phyloP scores from a whole-genome alignment of 768 basidiomycete genomes.

The Nidula microcarpa region DNA sequence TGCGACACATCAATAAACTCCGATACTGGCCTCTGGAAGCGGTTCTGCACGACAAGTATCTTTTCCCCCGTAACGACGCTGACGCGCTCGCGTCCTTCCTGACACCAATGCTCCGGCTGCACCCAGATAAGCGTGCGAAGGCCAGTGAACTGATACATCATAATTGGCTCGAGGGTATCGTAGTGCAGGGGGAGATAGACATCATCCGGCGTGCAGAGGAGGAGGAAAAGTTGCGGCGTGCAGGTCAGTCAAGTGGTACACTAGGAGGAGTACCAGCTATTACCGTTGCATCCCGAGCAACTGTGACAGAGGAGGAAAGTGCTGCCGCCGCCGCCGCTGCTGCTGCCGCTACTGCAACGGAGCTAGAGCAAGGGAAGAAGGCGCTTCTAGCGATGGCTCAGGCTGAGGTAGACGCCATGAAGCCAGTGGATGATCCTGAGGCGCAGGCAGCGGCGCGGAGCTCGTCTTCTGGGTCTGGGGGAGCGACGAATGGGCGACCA shows the following conservation, averaged over 20 bases:
- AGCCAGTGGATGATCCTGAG: conserved; percentile 65
- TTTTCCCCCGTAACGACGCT: conserved; percentile 82
- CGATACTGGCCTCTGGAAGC: conserved; percentile 85
- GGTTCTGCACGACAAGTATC: conserved; percentile 92
- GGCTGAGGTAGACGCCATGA: conserved; percentile 57
- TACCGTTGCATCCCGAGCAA: conserved; percentile 16
- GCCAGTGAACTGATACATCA: conserved; percentile 86
- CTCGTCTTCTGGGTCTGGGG: too few species aligned
- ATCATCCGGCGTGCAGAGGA: conserved; percentile 65
- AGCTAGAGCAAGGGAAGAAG: conserved; percentile 3
- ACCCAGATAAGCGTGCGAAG: conserved; percentile 85
- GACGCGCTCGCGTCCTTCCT: conserved; percentile 80
- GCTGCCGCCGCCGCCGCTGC: neutral
- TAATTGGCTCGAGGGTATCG: conserved; percentile 79
- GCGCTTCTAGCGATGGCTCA: conserved; percentile 36
- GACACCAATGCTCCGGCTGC: conserved; percentile 84
- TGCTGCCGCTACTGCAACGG: conserved; percentile 1
- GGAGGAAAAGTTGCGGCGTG: conserved; percentile 34
- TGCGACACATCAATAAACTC: conserved; percentile 91
- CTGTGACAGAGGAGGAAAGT: neutral
- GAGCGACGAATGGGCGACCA: too few species aligned
- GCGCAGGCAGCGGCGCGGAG: conserved; percentile 1
- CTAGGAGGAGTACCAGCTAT: conserved; percentile 26
- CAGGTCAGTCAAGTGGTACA: conserved; percentile 1
- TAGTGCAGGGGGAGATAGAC: conserved; percentile 90